phyloP scores from a whole-genome alignment of 2,329 filamentous ascomycete genomes.

The Neonectria neomacrospora region DNA sequence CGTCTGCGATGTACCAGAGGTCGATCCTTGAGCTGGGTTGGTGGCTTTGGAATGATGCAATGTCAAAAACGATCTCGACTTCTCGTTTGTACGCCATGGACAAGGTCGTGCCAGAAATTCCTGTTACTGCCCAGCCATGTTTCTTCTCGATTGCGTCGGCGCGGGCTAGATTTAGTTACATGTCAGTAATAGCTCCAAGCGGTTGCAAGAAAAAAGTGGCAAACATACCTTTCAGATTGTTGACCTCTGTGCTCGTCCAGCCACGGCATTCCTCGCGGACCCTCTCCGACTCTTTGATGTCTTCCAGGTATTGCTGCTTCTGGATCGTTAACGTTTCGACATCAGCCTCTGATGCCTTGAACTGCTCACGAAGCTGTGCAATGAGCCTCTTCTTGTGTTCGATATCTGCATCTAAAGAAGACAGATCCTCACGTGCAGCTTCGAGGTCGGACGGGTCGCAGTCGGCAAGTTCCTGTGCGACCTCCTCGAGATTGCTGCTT shows the following conservation, averaged over 20 bases:
- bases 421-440: conserved; percentile 75
- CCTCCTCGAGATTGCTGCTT: conserved; percentile 73
- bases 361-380: conserved; percentile 71
- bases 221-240: conserved; percentile 74
- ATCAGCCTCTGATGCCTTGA: conserved; percentile 72
- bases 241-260: conserved; percentile 86
- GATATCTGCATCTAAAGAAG: conserved; percentile 73
- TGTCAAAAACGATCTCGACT: conserved; percentile 78
- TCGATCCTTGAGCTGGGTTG: conserved; percentile 68
- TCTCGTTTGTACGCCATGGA: conserved; percentile 80
- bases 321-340: conserved; percentile 72
- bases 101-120: conserved; percentile 69
- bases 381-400: conserved; percentile 75
- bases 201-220: not conserved
- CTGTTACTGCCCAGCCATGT: conserved; percentile 78
- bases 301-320: conserved; percentile 75
- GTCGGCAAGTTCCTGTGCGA: conserved; percentile 79
- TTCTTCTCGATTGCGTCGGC: conserved; percentile 73
- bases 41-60: conserved; percentile 65
- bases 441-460: conserved; percentile 85
- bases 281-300: conserved; percentile 85
- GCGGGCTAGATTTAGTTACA: conserved; percentile 64
- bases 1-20: conserved; percentile 74
- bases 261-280: conserved; percentile 89
- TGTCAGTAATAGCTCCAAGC: not conserved